Base-by-base conservation (phyloP, 768 basidiomycete species). In the Scleroderma citrinum region DNA sequence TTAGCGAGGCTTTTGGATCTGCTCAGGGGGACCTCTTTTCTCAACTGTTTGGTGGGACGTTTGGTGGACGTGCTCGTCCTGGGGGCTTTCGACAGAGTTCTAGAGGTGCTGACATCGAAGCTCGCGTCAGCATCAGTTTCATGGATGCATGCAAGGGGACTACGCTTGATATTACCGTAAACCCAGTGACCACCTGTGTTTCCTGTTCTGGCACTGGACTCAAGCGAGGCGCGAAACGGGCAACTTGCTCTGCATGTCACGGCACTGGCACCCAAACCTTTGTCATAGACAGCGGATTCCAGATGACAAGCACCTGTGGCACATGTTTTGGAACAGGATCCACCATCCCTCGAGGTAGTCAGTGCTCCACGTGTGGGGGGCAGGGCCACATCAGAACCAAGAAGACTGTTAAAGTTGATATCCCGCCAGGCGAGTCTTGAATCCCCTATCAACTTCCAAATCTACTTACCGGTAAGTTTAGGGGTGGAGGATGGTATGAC, bases 401-500 rank as follows among this genome's bases (percentile, higher is more conserved):
- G 58, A 90, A 87, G 63, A 71, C 80, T 13, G 78, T 94, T 19
- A 77, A 84, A 38, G 83, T 99, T 43, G 79, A 87, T 55, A 80
- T 99, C 49, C 92, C 93, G 39, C 77, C 90, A 47, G 94, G 92
- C 84, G 54, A 59, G 88, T 71, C 37, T 29, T 19, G 24, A 26
- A 36, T 39, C 44, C 37, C 19, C 48, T 21, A 49, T 35, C 0
- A 29, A 44, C 29, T 45, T 47, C 13, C 14, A n/a, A 23, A 20
- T 38, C 37, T 19, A 34, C 24, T 45, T 35, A 51, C 42, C 44
- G 19, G 32, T 36, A 36, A 42, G 43, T 34, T 48, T 59, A 93
- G 91, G 93, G 39, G 85, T 95, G 37, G 94, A 98, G 68, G 92
- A 97, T 61, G 94, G 94, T 29, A 94, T 94, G 90, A 78, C 83